A percentile compares a stretch with the other conserved stretches of the same genome.
These are phyloP conservation scores for Entomortierella parvispora DNA, from an alignment of 192 early-diverging fungal genomes.

Conservation along the genomic window DNA sequence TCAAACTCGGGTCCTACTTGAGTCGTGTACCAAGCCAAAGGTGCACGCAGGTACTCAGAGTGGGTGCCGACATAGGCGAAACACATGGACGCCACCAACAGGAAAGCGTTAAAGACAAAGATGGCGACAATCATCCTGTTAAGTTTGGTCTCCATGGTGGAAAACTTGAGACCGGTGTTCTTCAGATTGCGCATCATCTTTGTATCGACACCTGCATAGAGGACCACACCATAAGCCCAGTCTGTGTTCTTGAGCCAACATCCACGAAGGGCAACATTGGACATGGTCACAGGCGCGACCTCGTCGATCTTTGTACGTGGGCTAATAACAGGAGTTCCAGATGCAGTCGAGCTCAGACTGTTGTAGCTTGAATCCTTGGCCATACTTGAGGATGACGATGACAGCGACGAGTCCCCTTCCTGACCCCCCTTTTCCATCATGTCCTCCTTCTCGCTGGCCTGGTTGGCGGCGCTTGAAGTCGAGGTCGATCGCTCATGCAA, in stretches of 20 bases:
- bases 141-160: conserved; percentile 75
- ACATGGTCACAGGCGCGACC: conserved; percentile 88
- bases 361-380: conserved; percentile 6
- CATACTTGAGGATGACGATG: neutral
- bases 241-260: conserved; percentile 93
- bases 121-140: conserved; percentile 76
- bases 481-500: conserved; percentile 1
- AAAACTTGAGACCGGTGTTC: conserved; percentile 74
- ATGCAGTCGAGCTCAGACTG: conserved; percentile 19
- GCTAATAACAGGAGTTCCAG: neutral
- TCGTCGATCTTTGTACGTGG: conserved; percentile 54
- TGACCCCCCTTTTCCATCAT: neutral
- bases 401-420: neutral
- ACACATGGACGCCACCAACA: conserved; percentile 59
- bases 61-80: conserved; percentile 38
- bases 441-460: no score
- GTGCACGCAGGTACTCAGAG: conserved; percentile 21
- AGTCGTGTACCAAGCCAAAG: conserved; percentile 38
- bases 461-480: no score
- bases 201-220: conserved; percentile 96
- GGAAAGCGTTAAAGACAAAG: conserved; percentile 60
- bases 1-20: conserved; percentile 19
- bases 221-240: conserved; percentile 90
- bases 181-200: conserved; percentile 94
- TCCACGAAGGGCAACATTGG: conserved; percentile 88